Base-by-base conservation (phyloP, 257 asterid genomes). In the Solanum chilense region DNA sequence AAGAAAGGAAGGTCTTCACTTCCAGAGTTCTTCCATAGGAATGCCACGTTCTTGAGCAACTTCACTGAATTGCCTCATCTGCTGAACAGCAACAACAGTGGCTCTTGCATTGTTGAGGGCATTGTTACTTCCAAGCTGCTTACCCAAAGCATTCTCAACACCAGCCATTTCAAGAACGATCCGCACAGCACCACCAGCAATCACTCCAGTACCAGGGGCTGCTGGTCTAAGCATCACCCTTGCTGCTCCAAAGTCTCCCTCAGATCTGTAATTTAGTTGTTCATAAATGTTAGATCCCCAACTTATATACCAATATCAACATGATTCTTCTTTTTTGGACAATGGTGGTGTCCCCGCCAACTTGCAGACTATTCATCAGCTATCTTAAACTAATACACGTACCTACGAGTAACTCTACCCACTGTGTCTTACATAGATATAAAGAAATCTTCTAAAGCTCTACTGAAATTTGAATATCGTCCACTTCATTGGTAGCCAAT, bases 211-310 rank as follows among this genome's bases (percentile, higher is more conserved):
- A 85, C 99, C 99, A 1, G 99, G 98, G 1, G 98, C 92, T 56
- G 98, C 99, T 0, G 98, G 99, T 69, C 99, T 91, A 18, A 97
- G 98, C 99, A 97, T 97, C 90, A 97, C 99, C 89, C 52, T 94
- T 21, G 99, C 99, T 13, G 98, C 99, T 37, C 99, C 99, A 82
- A 94, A 97, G 86, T 93, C 93, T 73, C 96, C 98, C 41, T 94
- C 98, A 0, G 93, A 85, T 90, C 98, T 96, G 95, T 87, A 88
- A 86, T 45, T 18, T 11, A 82, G 37, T 56, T 68, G 21, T 83
- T 16, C 56, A 21, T 20, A 31, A 76, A 42, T 64, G 45, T 77
- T 29, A 81, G 29, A 81, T 11, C 68, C 20, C 85, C 14, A 78
- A 8, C 15, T 44, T 4, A 42, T 52, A 41, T 4, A 11, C 33